Evolutionary conservation across 148 eudicot genomes (phyloP).

Genomic region (Rhododendron griersonianum): DNA sequence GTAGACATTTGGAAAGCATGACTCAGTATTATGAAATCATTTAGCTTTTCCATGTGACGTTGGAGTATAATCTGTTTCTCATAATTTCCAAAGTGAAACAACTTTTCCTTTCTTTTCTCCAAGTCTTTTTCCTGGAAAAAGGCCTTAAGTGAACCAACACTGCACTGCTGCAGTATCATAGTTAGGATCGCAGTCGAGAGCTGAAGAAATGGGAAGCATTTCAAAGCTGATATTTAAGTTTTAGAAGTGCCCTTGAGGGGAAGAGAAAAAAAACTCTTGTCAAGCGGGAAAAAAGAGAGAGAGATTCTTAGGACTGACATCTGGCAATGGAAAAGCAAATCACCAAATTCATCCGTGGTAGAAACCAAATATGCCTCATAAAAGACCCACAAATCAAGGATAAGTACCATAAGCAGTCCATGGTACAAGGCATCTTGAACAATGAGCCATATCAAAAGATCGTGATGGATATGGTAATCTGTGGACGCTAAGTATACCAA

Average conservation of each 20-base stretch:
- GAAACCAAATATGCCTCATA: neutral
- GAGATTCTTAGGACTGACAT: neutral
- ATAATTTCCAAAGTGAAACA: neutral
- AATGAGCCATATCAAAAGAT: constrained; percentile 60
- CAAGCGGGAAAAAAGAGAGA: neutral
- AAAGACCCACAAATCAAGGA: neutral
- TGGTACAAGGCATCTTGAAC: constrained; percentile 59
- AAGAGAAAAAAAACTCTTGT: neutral
- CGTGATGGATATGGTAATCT: constrained; percentile 52
- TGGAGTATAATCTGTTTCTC: constrained; percentile 1
- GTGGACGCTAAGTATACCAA: constrained; percentile 43
- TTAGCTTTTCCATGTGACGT: neutral
- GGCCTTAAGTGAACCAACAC: neutral
- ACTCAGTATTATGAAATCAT: neutral
- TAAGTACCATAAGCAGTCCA: constrained; percentile 50
- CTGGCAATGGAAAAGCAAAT: neutral
- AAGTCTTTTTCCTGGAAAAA: neutral
- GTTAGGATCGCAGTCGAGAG: neutral
- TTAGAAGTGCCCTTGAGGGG: neutral
- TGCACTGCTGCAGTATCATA: neutral
- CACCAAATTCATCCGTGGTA: neutral
- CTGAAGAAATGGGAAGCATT: neutral
- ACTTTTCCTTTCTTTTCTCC: neutral
- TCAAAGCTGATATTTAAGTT: neutral
- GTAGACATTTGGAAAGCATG: neutral